These are phyloP conservation scores for Podospora pseudopauciseta DNA, from an alignment of 495 filamentous ascomycete genomes.

Conservation along the genomic window DNA sequence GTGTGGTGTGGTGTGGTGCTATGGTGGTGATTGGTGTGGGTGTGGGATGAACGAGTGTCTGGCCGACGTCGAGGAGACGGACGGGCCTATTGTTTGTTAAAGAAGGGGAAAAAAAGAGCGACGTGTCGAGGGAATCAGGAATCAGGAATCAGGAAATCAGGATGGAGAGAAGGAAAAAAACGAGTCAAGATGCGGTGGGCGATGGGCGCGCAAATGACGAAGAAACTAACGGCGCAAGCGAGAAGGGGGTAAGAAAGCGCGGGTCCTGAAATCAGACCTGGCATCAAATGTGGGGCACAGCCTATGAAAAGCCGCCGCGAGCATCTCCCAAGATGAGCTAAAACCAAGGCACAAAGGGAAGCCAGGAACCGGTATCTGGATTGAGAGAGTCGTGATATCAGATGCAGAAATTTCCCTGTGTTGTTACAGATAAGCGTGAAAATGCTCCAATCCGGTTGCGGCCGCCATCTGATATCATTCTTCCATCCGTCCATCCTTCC, in stretches of 20 bases:
- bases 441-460: not conserved
- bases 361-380: not conserved
- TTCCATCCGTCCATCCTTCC: not conserved
- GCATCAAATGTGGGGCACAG: conserved; percentile 3
- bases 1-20: not conserved
- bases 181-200: conserved; percentile 10
- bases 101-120: conserved; percentile 1
- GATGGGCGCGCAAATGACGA: conserved; percentile 23
- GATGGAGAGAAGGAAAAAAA: conserved; percentile 17
- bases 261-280: conserved; percentile 20
- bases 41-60: conserved; percentile 17
- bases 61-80: conserved; percentile 9
- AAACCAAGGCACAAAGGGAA: conserved; percentile 19
- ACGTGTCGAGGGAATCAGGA: not conserved
- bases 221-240: conserved; percentile 22
- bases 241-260: conserved; percentile 7
- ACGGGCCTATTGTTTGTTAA: conserved; percentile 8
- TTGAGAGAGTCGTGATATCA: conserved; percentile 17
- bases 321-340: conserved; percentile 6
- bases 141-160: no score
- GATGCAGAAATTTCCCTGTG: conserved; percentile 7
- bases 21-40: not conserved
- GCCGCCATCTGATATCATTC: not conserved
- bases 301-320: conserved; percentile 12
- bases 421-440: not conserved